A percentile compares a stretch with the other conserved stretches of the same genome.
Evolutionary conservation across 176 grass and related monocot genomes (phyloP).

Genomic region (Bromus sterilis): DNA sequence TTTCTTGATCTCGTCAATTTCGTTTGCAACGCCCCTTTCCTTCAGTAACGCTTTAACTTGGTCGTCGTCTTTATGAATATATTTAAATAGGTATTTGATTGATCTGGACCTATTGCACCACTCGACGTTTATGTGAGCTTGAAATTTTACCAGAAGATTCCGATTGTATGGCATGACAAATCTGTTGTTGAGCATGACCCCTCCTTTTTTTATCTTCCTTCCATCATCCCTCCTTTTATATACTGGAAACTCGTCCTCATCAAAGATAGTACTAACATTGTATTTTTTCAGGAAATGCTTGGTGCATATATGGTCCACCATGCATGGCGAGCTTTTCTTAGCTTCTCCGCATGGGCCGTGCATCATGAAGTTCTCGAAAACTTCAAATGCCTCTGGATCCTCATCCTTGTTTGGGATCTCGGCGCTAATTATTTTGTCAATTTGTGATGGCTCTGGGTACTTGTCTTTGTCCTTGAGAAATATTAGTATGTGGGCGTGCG

Average conservation of each 20-base stretch:
- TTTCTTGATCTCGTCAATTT: slow-evolving; percentile 8
- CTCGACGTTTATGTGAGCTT: slow-evolving; percentile 22
- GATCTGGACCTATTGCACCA: not conserved
- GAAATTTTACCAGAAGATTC: not conserved
- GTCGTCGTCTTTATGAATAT: not conserved
- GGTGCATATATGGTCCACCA: not conserved
- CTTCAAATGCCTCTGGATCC: not conserved
- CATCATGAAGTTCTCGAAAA: not conserved
- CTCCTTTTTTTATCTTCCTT: not conserved
- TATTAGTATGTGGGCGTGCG: not conserved
- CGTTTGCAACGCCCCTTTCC: not conserved
- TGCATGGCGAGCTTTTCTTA: not conserved
- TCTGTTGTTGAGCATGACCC: not conserved
- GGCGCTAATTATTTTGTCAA: not conserved
- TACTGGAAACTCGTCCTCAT: no score
- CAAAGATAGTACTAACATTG: not conserved
- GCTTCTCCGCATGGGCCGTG: not conserved
- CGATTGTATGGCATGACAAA: not conserved
- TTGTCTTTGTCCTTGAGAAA: not conserved
- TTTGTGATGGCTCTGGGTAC: not conserved
- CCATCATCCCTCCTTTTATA: no score
- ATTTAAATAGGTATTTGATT: slow-evolving; percentile 36
- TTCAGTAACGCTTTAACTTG: not conserved
- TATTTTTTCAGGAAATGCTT: not conserved
- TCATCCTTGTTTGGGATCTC: not conserved